Conservation (phyloP, 1,139 yeast species). For the Pichia sp. region DNA sequence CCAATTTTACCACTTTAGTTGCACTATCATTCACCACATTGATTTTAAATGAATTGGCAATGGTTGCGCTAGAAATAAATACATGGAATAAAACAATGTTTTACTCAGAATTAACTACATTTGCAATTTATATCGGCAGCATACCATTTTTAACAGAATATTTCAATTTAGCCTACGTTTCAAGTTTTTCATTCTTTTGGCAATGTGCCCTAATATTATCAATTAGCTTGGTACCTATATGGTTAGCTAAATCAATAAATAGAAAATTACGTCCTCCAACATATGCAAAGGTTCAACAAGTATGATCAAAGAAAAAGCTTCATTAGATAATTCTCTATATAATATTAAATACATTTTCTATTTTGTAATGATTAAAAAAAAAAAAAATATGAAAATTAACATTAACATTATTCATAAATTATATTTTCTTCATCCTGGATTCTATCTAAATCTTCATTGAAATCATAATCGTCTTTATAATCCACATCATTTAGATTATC, state of each 20-base stretch:
- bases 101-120: slow-evolving; percentile 63
- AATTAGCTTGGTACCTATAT: slow-evolving; percentile 79
- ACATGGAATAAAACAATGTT: slow-evolving; percentile 84
- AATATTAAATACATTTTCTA: too few species aligned
- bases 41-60: slow-evolving; percentile 75
- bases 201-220: slow-evolving; percentile 58
- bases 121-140: slow-evolving; percentile 60
- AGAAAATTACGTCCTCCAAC: slow-evolving; percentile 85
- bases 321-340: too few species aligned
- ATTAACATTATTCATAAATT: slow-evolving; percentile 6
- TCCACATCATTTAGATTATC: slow-evolving; percentile 4
- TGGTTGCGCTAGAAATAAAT: slow-evolving; percentile 90
- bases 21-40: slow-evolving; percentile 77
- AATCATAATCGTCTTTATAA: slow-evolving; percentile 4
- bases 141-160: slow-evolving; percentile 82
- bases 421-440: slow-evolving; percentile 9
- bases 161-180: slow-evolving; percentile 63
- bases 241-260: slow-evolving; percentile 72
- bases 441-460: slow-evolving; percentile 4
- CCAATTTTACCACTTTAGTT: slow-evolving; percentile 67
- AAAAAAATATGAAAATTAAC: background rate
- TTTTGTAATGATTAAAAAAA: too few species aligned
- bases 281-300: slow-evolving; percentile 94
- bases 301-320: too few species aligned
- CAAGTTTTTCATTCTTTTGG: slow-evolving; percentile 59